Conservation (phyloP, 2,329 filamentous ascomycete genomes). For the Diaporthe sp. region DNA sequence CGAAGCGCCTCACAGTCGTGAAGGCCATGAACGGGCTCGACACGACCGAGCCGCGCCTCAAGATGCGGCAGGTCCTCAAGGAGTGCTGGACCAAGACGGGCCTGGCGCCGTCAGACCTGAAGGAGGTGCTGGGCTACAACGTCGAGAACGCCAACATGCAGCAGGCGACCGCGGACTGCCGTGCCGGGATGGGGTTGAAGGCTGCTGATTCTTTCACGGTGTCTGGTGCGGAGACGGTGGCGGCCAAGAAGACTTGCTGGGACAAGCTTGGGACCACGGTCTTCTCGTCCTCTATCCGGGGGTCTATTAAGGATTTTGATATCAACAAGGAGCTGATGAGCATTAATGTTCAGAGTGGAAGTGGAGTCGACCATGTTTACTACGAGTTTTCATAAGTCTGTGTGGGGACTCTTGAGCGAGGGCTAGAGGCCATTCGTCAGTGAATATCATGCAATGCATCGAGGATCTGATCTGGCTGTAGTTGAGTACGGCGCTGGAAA, state of each 20-base stretch:
- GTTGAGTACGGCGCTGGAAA: too few relatives aligned
- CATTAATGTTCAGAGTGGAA: neutral
- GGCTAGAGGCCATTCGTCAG: neutral
- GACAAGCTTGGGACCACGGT: neutral
- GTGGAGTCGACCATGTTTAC: neutral
- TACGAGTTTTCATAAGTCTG: neutral
- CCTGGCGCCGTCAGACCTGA: neutral
- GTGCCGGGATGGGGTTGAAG: neutral
- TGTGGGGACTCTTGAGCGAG: accelerated
- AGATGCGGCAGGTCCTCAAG: conserved; percentile 21
- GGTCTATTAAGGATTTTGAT: conserved; percentile 2
- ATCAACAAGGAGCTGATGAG: conserved; percentile 8
- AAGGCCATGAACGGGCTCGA: conserved; percentile 24
- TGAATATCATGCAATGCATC: neutral
- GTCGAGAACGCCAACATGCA: conserved; percentile 5
- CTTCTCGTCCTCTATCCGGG: neutral
- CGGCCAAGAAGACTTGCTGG: neutral
- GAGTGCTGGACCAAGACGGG: conserved; percentile 5
- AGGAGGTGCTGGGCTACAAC: conserved; percentile 3
- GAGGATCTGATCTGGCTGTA: too few relatives aligned
- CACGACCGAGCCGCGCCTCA: conserved; percentile 3
- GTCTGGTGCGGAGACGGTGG: neutral
- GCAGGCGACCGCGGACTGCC: neutral
- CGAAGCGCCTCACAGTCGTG: neutral
- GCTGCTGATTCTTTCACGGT: neutral